phyloP scores from a whole-genome alignment of 495 filamentous ascomycete genomes.

The Podospora tetraspora region DNA sequence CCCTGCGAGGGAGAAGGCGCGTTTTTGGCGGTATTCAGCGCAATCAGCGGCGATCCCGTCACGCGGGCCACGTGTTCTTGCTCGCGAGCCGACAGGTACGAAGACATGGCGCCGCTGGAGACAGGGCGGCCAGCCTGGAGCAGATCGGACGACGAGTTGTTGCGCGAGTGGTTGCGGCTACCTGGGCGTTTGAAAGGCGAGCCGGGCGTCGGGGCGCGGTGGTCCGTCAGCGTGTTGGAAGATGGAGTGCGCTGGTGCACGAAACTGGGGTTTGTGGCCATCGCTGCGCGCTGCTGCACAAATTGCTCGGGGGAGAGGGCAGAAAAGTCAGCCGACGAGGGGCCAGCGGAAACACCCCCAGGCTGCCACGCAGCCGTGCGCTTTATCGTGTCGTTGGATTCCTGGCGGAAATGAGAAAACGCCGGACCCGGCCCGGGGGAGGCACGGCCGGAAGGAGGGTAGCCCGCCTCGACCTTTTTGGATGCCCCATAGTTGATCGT shows the following conservation, averaged over 20 bases:
- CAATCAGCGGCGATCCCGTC: conserved; percentile 77
- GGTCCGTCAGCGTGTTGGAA: conserved; percentile 45
- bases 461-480: conserved; percentile 33
- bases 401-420: conserved; percentile 37
- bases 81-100: conserved; percentile 80
- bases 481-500: conserved; percentile 61
- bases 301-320: conserved; percentile 64
- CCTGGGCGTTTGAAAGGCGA: conserved; percentile 21
- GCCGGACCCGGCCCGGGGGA: conserved; percentile 35
- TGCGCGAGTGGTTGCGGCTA: conserved; percentile 44
- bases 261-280: conserved; percentile 40
- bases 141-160: conserved; percentile 34
- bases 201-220: conserved; percentile 41
- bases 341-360: conserved; percentile 43
- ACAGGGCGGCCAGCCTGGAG: conserved; percentile 27
- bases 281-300: conserved; percentile 75
- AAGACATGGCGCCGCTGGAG: conserved; percentile 50
- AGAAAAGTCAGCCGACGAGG: conserved; percentile 34
- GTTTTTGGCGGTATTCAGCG: conserved; percentile 54
- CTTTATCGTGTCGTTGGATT: conserved; percentile 46
- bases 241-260: conserved; percentile 57
- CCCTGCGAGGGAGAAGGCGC: conserved; percentile 50
- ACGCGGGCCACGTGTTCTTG: conserved; percentile 88
- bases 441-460: conserved; percentile 40
- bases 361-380: conserved; percentile 78